Base-by-base conservation (phyloP, 2,329 filamentous ascomycete species). In the Fusarium bulbicola region DNA sequence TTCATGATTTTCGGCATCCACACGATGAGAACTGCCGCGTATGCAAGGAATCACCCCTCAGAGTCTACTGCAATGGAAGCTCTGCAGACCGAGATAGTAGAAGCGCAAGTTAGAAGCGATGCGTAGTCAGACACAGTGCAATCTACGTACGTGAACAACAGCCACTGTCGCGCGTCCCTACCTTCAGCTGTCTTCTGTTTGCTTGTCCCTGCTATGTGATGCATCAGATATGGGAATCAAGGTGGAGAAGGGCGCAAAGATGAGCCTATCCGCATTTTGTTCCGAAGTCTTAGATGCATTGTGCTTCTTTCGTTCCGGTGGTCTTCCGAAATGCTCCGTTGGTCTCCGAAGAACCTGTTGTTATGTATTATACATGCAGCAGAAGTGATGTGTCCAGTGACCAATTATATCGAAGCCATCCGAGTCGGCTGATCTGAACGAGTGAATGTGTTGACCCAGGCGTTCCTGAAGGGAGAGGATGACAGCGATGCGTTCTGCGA, bases 31-130 rank as follows among this genome's bases (percentile, higher is more conserved):
- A 45, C 12, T 20, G 12, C 7, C 2, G 16, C 5, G 16, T 14
- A 45, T 26, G 24, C 12, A 20, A 20, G 24, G 16, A 8, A 13
- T 26, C 24, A 10, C 0, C 12, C 12, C 5, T 20, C 4, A 8
- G 15, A 16, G 3, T 0, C 5, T 14, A 5, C 13, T 26, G 16
- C 1, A 14, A 30, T 30, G 1, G 3, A 8, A 16, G 0, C 5
- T n/a, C 10, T 11, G 10, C 5, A 30, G 10, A n/a, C 4, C 14
- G 7, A 21, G 20, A 47, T 2, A 13, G 4, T 15, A 21, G 20
- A 5, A 4, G 6, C 26, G 2, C 4, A 2, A 47, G 14, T 16
- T 3, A 6, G 4, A 12, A 47, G 14, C 5, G 26, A 16, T 47
- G 15, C 15, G 0, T 18, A 6, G 10, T 10, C 11, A 9, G 46